phyloP scores from a whole-genome alignment of 345 rosid genomes.

The Salix suchowensis region DNA sequence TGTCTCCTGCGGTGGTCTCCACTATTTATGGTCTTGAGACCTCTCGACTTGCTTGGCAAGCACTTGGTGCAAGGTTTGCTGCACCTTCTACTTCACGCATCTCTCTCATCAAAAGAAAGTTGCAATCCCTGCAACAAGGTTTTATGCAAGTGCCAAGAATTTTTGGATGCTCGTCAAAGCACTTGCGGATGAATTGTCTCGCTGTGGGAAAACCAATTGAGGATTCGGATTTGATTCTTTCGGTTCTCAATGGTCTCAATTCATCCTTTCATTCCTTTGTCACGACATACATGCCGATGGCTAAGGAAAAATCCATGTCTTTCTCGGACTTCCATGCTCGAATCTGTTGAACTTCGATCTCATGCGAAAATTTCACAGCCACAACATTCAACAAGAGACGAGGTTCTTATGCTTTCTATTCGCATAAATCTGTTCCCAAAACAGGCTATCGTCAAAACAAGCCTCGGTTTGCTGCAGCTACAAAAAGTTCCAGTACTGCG shows the following conservation, averaged over 20 bases:
- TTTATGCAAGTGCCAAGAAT: neutral
- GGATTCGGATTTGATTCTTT: neutral
- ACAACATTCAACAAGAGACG: neutral
- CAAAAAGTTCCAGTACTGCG: no score
- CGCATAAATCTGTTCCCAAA: neutral
- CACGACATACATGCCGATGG: neutral
- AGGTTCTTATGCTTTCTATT: neutral
- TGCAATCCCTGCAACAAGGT: neutral
- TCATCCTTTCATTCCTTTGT: neutral
- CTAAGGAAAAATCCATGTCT: neutral
- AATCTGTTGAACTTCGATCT: neutral
- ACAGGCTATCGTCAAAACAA: neutral
- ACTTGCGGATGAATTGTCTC: neutral
- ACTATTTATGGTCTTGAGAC: neutral
- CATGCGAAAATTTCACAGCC: neutral
- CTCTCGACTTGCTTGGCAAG: neutral
- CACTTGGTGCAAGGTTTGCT: neutral
- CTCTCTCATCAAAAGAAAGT: neutral
- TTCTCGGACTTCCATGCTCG: neutral
- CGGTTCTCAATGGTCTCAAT: neutral
- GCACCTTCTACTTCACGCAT: neutral
- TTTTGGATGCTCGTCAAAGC: neutral
- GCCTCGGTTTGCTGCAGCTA: no score
- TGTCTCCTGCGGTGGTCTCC: neutral
- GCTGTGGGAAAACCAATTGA: neutral